Evolutionary conservation across 2,329 filamentous ascomycete genomes (phyloP).

Genomic region (Rhynchosporium secalis): DNA sequence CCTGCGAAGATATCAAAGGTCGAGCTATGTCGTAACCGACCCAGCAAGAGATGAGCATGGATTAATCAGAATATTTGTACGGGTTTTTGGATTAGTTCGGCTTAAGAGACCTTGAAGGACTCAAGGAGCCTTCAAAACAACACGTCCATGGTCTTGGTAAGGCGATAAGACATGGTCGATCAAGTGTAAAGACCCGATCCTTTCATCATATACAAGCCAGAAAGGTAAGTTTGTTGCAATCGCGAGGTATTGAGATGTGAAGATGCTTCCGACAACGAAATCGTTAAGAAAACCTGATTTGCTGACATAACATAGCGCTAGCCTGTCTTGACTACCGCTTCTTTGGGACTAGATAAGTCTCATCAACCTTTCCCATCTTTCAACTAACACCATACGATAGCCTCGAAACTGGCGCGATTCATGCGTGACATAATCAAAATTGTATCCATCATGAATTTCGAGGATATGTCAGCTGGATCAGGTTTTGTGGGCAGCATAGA

Average conservation of each 20-base stretch:
- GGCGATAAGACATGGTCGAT: not conserved
- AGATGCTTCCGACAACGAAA: constrained; percentile 3
- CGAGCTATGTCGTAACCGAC: too few species aligned
- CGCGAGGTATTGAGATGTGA: not conserved
- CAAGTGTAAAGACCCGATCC: not conserved
- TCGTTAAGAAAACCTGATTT: not conserved
- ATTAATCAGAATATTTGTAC: too few species aligned
- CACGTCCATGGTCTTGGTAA: too few species aligned
- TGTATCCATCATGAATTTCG: not conserved
- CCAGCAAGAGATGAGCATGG: too few species aligned
- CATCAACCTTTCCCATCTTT: not conserved
- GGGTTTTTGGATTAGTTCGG: not conserved
- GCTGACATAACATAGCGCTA: constrained; percentile 1
- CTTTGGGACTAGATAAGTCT: not conserved
- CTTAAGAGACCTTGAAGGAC: not conserved
- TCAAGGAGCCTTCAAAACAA: too few species aligned
- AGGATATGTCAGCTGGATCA: not conserved
- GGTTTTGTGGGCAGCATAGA: not conserved
- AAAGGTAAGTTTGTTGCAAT: constrained; percentile 1
- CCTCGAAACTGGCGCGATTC: not conserved
- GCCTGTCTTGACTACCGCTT: not conserved
- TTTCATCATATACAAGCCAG: not conserved
- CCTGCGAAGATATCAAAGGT: too few species aligned
- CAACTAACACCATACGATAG: not conserved
- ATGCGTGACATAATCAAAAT: not conserved